Conservation (phyloP, 2,329 filamentous ascomycete genomes). For the Pyricularia grisea region DNA sequence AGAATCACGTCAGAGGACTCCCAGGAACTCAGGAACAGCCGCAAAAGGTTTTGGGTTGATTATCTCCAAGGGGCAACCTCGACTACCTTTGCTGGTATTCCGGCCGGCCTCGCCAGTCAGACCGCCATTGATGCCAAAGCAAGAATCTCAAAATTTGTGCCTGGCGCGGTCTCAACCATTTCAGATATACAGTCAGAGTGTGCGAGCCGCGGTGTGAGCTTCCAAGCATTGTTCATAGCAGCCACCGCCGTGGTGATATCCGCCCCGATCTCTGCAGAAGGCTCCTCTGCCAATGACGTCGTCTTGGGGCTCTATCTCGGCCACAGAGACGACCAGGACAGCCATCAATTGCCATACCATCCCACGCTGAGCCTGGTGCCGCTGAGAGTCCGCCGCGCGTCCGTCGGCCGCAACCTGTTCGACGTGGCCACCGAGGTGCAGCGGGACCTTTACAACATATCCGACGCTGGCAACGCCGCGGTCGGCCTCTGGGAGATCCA, state of each 20-base stretch:
- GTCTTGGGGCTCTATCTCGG: conserved; percentile 77
- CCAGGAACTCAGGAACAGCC: conserved; percentile 1
- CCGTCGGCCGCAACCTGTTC: conserved; percentile 25
- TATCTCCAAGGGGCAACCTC: conserved; percentile 22
- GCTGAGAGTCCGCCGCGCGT: conserved; percentile 40
- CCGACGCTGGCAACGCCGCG: conserved; percentile 37
- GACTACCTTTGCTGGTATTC: background rate
- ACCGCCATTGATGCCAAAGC: background rate
- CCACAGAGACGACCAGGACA: conserved; percentile 52
- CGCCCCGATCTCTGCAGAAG: conserved; percentile 3
- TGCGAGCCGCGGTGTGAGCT: conserved; percentile 46
- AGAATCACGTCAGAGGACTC: background rate
- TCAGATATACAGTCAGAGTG: conserved; percentile 24
- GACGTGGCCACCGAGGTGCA: conserved; percentile 55
- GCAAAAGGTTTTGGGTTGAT: conserved; percentile 29
- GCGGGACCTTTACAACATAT: conserved; percentile 54
- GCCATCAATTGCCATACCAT: conserved; percentile 38
- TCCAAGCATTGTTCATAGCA: conserved; percentile 71
- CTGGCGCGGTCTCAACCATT: conserved; percentile 32
- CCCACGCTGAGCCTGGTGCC: conserved; percentile 78
- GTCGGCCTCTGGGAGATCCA: conserved; percentile 63
- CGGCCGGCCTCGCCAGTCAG: background rate
- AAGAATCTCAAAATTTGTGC: conserved; percentile 29
- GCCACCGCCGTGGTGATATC: conserved; percentile 22
- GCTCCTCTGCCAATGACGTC: conserved; percentile 25